Conservation (phyloP, 139 green algal species). For the Marvania coccoides region DNA sequence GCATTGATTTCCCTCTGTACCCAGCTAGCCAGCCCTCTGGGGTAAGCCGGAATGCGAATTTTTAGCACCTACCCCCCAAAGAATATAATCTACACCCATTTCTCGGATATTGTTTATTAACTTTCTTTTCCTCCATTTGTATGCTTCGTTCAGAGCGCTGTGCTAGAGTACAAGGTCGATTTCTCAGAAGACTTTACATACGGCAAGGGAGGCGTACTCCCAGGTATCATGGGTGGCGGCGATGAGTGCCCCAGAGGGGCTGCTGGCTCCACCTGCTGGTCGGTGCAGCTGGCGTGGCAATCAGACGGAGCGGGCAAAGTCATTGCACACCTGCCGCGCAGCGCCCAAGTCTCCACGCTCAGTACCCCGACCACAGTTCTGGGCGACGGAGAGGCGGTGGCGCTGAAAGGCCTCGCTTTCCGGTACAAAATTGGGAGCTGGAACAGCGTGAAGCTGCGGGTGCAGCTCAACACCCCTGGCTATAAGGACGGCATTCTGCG, state of each 20-base stretch:
- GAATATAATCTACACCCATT: no score
- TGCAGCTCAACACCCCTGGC: not conserved
- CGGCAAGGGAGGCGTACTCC: not conserved
- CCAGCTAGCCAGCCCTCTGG: not conserved
- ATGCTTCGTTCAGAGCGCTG: no score
- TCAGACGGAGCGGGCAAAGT: not conserved
- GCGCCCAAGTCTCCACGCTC: not conserved
- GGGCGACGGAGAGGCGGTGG: not conserved
- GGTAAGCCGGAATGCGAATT: no score
- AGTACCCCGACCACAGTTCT: not conserved
- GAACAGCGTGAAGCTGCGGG: not conserved
- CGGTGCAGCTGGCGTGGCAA: not conserved
- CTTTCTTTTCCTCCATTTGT: no score
- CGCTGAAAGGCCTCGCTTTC: not conserved
- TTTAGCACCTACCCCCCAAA: no score
- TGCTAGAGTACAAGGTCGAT: not conserved
- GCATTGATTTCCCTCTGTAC: not conserved
- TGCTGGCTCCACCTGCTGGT: not conserved
- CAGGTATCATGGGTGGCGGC: not conserved
- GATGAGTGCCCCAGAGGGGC: not conserved
- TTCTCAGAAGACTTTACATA: not conserved
- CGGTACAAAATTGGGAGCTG: not conserved
- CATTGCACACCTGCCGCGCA: not conserved
- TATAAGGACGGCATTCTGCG: not conserved
- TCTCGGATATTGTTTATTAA: no score